These are phyloP conservation scores for Exophiala oligosperma DNA, from an alignment of 2,329 filamentous ascomycete species.

Conservation along the genomic window DNA sequence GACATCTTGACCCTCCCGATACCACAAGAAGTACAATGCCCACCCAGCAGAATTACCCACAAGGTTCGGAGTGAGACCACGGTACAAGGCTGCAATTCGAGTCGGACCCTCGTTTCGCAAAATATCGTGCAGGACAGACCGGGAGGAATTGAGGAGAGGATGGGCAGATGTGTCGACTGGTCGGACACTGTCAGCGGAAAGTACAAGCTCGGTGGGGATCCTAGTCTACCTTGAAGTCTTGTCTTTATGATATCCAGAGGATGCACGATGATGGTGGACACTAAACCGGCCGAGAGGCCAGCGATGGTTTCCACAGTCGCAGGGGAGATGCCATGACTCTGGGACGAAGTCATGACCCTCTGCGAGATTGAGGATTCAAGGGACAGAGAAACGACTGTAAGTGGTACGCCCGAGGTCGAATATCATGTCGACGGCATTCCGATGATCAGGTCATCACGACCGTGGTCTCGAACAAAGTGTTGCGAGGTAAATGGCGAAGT, in stretches of 20 bases:
- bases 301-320: conserved; percentile 84
- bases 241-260: conserved; percentile 97
- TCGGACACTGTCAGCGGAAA: conserved; percentile 34
- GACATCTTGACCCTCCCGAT: conserved; percentile 59
- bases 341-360: conserved; percentile 37
- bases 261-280: conserved; percentile 83
- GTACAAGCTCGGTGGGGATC: neutral
- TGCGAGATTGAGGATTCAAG: conserved; percentile 1
- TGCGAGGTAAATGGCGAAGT: neutral
- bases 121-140: conserved; percentile 54
- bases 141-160: conserved; percentile 54
- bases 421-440: conserved; percentile 19
- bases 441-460: neutral
- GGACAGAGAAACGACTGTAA: conserved; percentile 22
- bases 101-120: conserved; percentile 57
- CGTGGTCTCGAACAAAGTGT: neutral
- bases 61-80: conserved; percentile 86
- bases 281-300: conserved; percentile 82
- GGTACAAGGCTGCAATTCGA: conserved; percentile 67
- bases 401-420: conserved; percentile 24
- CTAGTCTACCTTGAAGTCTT: conserved; percentile 74
- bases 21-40: conserved; percentile 87
- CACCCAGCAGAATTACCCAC: conserved; percentile 88
- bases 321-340: conserved; percentile 63
- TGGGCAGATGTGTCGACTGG: conserved; percentile 52